A percentile compares a stretch with the other conserved stretches of the same genome.
phyloP scores from a whole-genome alignment of 129 eudicot genomes.

The Lactuca saligna region DNA sequence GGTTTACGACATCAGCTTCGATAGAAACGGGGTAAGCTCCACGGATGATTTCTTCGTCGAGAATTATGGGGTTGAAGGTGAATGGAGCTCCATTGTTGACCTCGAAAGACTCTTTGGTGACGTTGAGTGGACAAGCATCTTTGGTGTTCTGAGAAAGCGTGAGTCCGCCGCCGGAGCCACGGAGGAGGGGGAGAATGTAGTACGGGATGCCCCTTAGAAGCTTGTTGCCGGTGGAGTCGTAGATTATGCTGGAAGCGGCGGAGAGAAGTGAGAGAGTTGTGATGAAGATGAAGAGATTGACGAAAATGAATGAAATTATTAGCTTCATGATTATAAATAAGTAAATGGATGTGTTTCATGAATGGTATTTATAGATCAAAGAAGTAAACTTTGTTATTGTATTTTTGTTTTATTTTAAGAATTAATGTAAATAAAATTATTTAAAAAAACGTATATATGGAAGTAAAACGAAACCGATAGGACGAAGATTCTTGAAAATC shows the following conservation, averaged over 20 bases:
- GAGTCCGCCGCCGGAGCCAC: slow-evolving; percentile 37
- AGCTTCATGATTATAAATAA: slow-evolving; percentile 11
- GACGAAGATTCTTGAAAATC: too few species aligned
- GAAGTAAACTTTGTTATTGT: not conserved
- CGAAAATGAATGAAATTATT: not conserved
- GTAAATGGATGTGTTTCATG: not conserved
- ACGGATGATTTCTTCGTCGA: slow-evolving; percentile 28
- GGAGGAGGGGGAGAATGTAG: slow-evolving; percentile 37
- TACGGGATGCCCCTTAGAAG: slow-evolving; percentile 27
- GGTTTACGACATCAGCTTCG: slow-evolving; percentile 14
- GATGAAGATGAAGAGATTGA: slow-evolving; percentile 16
- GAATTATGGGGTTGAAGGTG: slow-evolving; percentile 28
- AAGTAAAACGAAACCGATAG: too few species aligned
- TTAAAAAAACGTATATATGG: too few species aligned
- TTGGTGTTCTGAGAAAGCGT: slow-evolving; percentile 12
- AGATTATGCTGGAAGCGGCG: not conserved
- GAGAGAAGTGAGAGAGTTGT: slow-evolving; percentile 5
- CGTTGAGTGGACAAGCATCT: slow-evolving; percentile 22
- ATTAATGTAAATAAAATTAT: not conserved
- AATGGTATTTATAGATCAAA: not conserved
- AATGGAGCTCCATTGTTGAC: slow-evolving; percentile 27
- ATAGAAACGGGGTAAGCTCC: slow-evolving; percentile 24
- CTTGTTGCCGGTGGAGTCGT: slow-evolving; percentile 34
- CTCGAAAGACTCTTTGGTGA: slow-evolving; percentile 31
- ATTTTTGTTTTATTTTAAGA: not conserved